These are phyloP conservation scores for Rhodotorula sp. DNA, from an alignment of 1,284 basidiomycete species.

Conservation along the genomic window DNA sequence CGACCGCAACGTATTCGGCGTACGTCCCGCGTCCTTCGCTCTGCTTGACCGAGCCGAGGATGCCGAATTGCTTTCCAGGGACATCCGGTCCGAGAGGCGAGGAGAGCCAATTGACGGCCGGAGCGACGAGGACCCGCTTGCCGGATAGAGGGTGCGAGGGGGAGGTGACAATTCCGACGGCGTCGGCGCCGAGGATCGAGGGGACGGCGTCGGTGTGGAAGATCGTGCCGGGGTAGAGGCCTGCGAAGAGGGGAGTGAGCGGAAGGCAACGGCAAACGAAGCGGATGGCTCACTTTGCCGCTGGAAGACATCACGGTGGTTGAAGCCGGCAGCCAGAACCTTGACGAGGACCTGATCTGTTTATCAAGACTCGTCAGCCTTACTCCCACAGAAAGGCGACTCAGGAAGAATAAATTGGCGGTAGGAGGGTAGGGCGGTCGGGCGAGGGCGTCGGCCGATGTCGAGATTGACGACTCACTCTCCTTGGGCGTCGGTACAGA, in stretches of 20 bases:
- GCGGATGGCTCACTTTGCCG: constrained; percentile 34
- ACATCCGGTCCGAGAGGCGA: constrained; percentile 40
- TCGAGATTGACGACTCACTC: background rate
- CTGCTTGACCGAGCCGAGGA: constrained; percentile 36
- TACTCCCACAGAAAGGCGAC: background rate
- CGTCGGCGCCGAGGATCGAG: constrained; percentile 43
- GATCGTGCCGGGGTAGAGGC: constrained; percentile 43
- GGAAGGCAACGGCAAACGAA: too few relatives aligned
- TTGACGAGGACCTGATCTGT: constrained; percentile 42
- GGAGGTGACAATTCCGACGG: constrained; percentile 39
- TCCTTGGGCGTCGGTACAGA: constrained; percentile 12
- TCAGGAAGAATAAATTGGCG: background rate
- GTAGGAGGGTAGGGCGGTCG: background rate
- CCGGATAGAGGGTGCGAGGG: constrained; percentile 34
- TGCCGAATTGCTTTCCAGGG: constrained; percentile 34
- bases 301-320: constrained; percentile 45
- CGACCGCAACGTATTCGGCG: constrained; percentile 70
- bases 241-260: constrained; percentile 9
- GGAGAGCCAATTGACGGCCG: constrained; percentile 37
- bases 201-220: constrained; percentile 21
- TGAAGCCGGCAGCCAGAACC: constrained; percentile 40
- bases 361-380: background rate
- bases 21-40: constrained; percentile 61
- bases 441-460: background rate
- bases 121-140: constrained; percentile 40